Percentiles rank a stretch among this genome's conserved stretches.
Evolutionary conservation across 208 protist genomes (phyloP).

Genomic region (Tritrichomonas musculus): DNA sequence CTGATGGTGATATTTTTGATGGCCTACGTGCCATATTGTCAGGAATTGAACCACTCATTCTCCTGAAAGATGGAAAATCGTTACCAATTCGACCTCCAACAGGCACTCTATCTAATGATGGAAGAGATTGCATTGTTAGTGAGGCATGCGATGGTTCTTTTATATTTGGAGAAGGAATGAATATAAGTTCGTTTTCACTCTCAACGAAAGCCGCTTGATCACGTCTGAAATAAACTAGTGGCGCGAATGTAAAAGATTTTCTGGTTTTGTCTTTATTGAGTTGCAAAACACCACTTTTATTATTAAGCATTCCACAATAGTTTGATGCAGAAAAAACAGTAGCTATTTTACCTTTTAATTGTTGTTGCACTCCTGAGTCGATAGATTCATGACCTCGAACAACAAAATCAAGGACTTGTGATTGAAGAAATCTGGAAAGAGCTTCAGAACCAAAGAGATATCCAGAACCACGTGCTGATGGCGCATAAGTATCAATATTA

Average conservation of each 20-base stretch:
- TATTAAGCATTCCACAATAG: constrained; percentile 78
- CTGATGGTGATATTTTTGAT: too few species aligned
- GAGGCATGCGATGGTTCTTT: too few species aligned
- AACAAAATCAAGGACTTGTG: constrained; percentile 89
- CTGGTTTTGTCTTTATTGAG: neutral
- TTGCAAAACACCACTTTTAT: constrained; percentile 65
- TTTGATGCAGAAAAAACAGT: constrained; percentile 98
- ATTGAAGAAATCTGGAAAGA: constrained; percentile 91
- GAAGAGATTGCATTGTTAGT: too few species aligned
- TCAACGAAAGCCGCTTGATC: too few species aligned
- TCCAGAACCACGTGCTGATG: constrained; percentile 75
- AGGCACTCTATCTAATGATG: too few species aligned
- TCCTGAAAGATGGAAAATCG: too few species aligned
- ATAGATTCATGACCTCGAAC: constrained; percentile 58
- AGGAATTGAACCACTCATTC: too few species aligned
- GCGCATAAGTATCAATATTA: constrained; percentile 67
- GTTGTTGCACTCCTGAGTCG: constrained; percentile 86
- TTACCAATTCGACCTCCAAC: too few species aligned
- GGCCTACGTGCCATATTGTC: too few species aligned
- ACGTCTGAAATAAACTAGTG: too few species aligned
- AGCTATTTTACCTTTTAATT: constrained; percentile 86
- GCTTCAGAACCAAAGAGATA: constrained; percentile 93
- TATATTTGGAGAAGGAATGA: too few species aligned
- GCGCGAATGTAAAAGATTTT: neutral
- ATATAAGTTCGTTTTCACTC: too few species aligned